These are phyloP conservation scores for Setaria italica DNA, from an alignment of 202 grass and related monocot genomes.

Conservation along the genomic window DNA sequence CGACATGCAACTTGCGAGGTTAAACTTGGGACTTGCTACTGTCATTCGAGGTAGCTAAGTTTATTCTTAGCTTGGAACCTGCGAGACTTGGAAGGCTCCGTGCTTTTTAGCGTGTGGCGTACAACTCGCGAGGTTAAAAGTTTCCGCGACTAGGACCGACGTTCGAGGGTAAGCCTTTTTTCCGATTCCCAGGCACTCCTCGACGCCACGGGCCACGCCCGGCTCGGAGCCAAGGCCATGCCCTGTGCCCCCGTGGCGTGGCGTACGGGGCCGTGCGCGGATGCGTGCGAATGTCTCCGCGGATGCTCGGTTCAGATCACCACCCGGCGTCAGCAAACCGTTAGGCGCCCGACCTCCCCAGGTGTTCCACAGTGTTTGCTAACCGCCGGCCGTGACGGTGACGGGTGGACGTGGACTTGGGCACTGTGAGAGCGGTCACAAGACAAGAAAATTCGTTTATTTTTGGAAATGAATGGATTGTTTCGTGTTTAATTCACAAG, in stretches of 20 bases:
- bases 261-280: neutral
- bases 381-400: neutral
- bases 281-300: neutral
- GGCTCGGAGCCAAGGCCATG: neutral
- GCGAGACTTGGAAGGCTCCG: too few species aligned
- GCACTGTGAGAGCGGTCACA: neutral
- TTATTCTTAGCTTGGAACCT: too few species aligned
- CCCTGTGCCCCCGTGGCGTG: conserved; percentile 18
- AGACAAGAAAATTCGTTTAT: neutral
- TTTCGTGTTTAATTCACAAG: too few species aligned
- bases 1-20: too few species aligned
- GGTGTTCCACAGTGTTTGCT: neutral
- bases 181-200: too few species aligned
- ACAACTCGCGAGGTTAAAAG: too few species aligned
- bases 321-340: conserved; percentile 10
- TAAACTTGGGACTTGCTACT: too few species aligned
- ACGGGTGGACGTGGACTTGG: neutral
- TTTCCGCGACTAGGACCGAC: too few species aligned
- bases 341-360: neutral
- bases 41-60: too few species aligned
- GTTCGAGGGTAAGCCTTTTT: too few species aligned
- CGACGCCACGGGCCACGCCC: neutral
- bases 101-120: too few species aligned
- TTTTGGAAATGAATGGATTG: neutral
- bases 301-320: neutral